Base-by-base conservation (phyloP, 768 basidiomycete species). In the Rhizopogon salebrosus region DNA sequence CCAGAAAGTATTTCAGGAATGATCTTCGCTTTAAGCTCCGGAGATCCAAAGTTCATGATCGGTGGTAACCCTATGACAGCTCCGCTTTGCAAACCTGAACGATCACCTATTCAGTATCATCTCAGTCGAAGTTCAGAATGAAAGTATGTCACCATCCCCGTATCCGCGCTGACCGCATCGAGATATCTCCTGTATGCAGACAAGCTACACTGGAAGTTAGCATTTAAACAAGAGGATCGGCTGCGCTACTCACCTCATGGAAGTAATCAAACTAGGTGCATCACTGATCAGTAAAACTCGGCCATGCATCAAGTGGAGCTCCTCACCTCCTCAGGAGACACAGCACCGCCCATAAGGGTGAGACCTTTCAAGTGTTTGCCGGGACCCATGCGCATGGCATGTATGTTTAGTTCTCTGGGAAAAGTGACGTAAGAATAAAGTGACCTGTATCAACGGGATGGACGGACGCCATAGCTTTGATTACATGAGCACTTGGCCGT, bases 301-400 rank as follows among this genome's bases (percentile, higher is more conserved):
- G 54, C 49, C 38, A 22, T 36, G 22, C 24, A 40, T 37, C 10
- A 35, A 41, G 29, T 37, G 34, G 10, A 7, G 29, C 51, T 18
- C 55, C 75, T 23, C 49, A 78, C 84, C 74, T 87, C 82, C 64
- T 95, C 92, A 6, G 92, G 86, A 57, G 81, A 82, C 38, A 95
- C 84, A 23, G 86, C 63, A 3, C 92, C 95, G 49, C 80, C 83
- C 78, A 93, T 85, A 23, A 98, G 73, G 29, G 75, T 80, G 20
- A 82, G 75, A 6, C 95, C 95, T 65, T 89, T 79, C 22, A 98
- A 75, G 61, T 97, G 93, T 67, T 89, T 89, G 24, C 92, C 93
- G 0, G 86, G 86, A 18, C 86, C 87, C 51, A 84, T 68, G 13
- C 84, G 74, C 85, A 87, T 87, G 13, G 82, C 79, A 54, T 83